Percentiles rank a stretch among this genome's conserved stretches.
phyloP scores from a whole-genome alignment of 352 stramenopile species.

The Peronosclerospora sorghi region DNA sequence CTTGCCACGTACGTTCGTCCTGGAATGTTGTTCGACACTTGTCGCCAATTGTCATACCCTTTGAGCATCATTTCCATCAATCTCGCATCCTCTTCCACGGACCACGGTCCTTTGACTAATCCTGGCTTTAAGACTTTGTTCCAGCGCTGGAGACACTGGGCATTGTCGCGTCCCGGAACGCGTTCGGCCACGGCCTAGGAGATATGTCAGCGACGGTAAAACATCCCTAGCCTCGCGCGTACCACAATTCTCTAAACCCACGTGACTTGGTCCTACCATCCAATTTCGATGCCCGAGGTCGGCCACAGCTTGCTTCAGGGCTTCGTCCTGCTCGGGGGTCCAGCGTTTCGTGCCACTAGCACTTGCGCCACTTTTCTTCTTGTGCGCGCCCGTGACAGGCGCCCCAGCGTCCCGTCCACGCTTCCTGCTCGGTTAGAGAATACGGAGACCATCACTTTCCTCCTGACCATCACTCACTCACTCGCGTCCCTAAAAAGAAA shows the following conservation, averaged over 20 bases:
- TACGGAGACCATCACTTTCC: too few species aligned
- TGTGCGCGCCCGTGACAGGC: slow-evolving; percentile 29
- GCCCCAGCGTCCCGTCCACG: slow-evolving; percentile 19
- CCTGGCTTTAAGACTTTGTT: slow-evolving; percentile 88
- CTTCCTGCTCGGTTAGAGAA: slow-evolving; percentile 12
- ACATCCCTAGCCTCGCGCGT: neutral
- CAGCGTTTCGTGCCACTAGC: slow-evolving; percentile 62
- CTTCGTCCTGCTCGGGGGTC: slow-evolving; percentile 80
- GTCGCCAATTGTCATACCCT: slow-evolving; percentile 65
- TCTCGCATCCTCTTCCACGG: slow-evolving; percentile 82
- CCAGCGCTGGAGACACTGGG: slow-evolving; percentile 80
- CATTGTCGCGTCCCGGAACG: slow-evolving; percentile 54
- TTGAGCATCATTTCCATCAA: slow-evolving; percentile 79
- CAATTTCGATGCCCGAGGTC: slow-evolving; percentile 81
- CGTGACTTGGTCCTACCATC: slow-evolving; percentile 42
- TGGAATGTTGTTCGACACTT: slow-evolving; percentile 56
- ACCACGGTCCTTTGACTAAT: slow-evolving; percentile 89
- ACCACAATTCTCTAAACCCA: neutral
- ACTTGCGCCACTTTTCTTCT: slow-evolving; percentile 27
- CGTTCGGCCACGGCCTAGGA: slow-evolving; percentile 47
- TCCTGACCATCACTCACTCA: too few species aligned
- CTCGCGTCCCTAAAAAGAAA: too few species aligned
- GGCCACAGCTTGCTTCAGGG: slow-evolving; percentile 61
- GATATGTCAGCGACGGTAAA: neutral
- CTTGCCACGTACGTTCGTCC: slow-evolving; percentile 40